Evolutionary conservation across 2,329 filamentous ascomycete genomes (phyloP).

Genomic region (Meredithiella fracta): DNA sequence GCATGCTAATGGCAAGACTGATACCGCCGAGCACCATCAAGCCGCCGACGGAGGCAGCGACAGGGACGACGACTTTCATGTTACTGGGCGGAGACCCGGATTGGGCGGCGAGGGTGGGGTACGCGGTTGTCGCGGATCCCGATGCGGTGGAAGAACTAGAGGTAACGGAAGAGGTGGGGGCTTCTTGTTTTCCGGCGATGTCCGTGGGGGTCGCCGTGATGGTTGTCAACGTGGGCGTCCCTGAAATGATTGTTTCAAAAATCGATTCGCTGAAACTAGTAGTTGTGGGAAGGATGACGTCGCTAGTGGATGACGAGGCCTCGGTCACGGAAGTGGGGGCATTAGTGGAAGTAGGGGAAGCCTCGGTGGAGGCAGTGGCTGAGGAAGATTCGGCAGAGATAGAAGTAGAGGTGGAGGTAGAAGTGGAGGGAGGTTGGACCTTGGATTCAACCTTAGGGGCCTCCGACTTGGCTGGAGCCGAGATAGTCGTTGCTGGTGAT

Average conservation of each 20-base stretch:
- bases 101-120: background rate
- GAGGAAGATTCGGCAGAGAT: background rate
- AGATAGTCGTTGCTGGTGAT: background rate
- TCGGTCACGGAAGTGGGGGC: background rate
- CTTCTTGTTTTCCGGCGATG: background rate
- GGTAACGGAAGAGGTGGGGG: background rate
- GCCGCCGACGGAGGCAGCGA: conserved; percentile 14
- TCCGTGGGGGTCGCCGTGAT: background rate
- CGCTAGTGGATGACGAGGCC: background rate
- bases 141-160: background rate
- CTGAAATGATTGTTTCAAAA: conserved; percentile 9
- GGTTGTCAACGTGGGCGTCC: conserved; percentile 7
- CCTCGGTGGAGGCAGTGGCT: background rate
- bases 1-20: conserved; percentile 11
- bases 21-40: conserved; percentile 12
- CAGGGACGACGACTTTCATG: conserved; percentile 12
- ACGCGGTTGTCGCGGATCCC: background rate
- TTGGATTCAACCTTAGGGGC: background rate
- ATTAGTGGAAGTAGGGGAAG: background rate
- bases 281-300: background rate
- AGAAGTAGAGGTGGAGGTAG: background rate
- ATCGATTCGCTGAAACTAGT: conserved; percentile 7
- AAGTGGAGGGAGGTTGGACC: background rate
- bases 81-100: background rate
- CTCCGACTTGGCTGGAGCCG: background rate